A percentile compares a stretch with the other conserved stretches of the same genome.
Conservation (phyloP, 306 rosid species). For the Vigna radiata region DNA sequence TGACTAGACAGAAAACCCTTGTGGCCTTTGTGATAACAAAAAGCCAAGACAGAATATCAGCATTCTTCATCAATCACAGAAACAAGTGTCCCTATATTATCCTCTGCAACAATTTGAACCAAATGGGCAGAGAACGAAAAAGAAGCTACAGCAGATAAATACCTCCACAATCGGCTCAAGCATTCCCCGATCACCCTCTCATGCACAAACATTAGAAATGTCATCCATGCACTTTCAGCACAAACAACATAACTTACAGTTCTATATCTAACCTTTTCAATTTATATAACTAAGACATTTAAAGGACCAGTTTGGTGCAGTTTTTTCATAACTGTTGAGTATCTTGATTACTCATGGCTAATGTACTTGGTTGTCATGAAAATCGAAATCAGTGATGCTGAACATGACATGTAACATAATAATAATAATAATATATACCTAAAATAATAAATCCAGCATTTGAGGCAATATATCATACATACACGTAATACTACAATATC, state of each 20-base stretch:
- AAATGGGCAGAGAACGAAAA: background rate
- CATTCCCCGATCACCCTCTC: background rate
- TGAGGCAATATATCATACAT: background rate
- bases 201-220: too few species aligned
- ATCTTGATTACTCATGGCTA: background rate
- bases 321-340: too few species aligned
- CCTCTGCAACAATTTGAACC: slow-evolving; percentile 4
- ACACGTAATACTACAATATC: background rate
- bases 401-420: background rate
- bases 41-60: background rate
- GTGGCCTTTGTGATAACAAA: slow-evolving; percentile 2
- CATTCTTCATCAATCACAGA: slow-evolving; percentile 2
- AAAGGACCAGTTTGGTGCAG: too few species aligned
- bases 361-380: background rate
- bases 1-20: background rate
- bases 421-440: background rate
- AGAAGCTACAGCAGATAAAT: too few species aligned
- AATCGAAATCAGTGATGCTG: background rate
- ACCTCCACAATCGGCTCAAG: background rate
- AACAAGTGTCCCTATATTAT: background rate
- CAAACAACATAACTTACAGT: too few species aligned
- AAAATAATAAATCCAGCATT: background rate
- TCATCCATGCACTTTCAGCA: too few species aligned
- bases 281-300: too few species aligned
- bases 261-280: too few species aligned